Evolutionary conservation across 306 rosid genomes (phyloP).

Genomic region (Inga laurina): DNA sequence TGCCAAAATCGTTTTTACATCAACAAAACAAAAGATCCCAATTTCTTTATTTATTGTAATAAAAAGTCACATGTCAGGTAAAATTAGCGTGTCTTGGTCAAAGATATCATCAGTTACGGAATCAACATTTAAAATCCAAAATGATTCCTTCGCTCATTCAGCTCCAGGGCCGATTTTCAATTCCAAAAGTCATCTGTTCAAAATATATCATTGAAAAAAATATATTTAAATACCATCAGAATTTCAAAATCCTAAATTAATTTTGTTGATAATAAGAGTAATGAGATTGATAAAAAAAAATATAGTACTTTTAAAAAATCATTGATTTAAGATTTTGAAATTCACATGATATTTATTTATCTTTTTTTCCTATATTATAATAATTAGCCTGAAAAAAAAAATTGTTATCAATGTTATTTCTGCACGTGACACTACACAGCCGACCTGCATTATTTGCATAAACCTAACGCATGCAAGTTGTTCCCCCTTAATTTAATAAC

Average conservation of each 20-base stretch:
- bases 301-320: too few species aligned
- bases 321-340: too few species aligned
- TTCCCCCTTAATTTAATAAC: not conserved
- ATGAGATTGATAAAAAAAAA: too few species aligned
- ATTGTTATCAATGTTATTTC: not conserved
- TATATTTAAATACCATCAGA: too few species aligned
- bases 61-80: not conserved
- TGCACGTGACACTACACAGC: conserved; percentile 25
- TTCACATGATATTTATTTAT: too few species aligned
- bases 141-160: not conserved
- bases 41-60: too few species aligned
- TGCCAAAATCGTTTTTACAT: not conserved
- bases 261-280: too few species aligned
- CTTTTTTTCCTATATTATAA: too few species aligned
- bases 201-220: too few species aligned
- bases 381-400: not conserved
- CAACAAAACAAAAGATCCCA: not conserved
- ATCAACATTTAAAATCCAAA: not conserved
- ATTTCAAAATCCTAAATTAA: too few species aligned
- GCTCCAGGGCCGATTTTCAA: not conserved
- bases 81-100: not conserved
- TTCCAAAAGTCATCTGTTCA: not conserved
- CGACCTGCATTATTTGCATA: conserved; percentile 13
- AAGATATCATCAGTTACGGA: too few species aligned
- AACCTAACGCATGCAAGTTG: conserved; percentile 33